phyloP scores from a whole-genome alignment of 495 filamentous ascomycete genomes.

The Podospora didyma region DNA sequence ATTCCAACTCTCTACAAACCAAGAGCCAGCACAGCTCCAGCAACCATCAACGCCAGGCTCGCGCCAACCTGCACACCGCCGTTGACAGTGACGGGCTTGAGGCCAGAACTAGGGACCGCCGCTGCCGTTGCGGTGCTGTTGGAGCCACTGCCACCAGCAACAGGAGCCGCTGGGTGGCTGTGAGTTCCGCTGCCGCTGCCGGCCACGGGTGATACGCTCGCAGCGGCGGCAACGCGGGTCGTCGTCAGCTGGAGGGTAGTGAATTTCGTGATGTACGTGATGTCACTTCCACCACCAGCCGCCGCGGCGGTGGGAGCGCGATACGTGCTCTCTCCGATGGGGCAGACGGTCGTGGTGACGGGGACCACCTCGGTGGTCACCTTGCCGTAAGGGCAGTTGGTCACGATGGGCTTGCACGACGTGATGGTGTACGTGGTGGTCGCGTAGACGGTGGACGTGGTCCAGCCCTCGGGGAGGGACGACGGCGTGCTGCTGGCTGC shows the following conservation, averaged over 20 bases:
- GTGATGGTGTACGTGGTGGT: conserved; percentile 57
- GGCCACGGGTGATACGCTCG: not conserved
- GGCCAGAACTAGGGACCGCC: not conserved
- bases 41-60: conserved; percentile 27
- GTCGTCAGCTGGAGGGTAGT: not conserved
- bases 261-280: not conserved
- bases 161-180: not conserved
- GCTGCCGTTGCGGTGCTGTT: not conserved
- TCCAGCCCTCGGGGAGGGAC: conserved; percentile 26
- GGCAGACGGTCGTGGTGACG: conserved; percentile 58
- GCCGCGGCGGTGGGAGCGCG: not conserved
- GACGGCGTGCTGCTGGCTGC: not conserved
- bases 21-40: conserved; percentile 26
- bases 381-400: conserved; percentile 55
- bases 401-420: conserved; percentile 54
- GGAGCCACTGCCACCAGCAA: too few species aligned
- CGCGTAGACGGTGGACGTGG: conserved; percentile 56
- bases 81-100: conserved; percentile 18
- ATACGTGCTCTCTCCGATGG: conserved; percentile 31
- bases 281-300: too few species aligned
- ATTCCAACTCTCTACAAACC: conserved; percentile 18
- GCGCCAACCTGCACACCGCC: conserved; percentile 23
- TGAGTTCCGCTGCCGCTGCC: not conserved
- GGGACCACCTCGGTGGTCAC: conserved; percentile 53
- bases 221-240: not conserved